Base-by-base conservation (phyloP, 2,329 filamentous ascomycete genomes). In the Eutypella sp. region DNA sequence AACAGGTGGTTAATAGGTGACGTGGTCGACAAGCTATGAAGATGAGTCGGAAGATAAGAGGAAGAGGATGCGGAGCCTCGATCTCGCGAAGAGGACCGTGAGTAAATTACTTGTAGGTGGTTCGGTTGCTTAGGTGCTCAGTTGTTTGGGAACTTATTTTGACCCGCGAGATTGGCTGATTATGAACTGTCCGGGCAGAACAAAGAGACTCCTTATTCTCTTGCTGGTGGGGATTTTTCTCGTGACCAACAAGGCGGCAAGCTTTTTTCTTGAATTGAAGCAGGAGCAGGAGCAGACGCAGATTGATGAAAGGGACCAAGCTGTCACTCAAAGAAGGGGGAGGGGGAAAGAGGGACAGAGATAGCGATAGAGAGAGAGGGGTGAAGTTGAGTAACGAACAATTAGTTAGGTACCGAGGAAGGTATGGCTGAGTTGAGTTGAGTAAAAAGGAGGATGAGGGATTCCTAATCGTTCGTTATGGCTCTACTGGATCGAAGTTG, bases 271-370 rank as follows among this genome's bases (percentile, higher is more conserved):
- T 7, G 37, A 45, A 44, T 36, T 46, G 47, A 48, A 45, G 52
- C 47, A 56, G 51, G 56, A 51, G 51, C 52, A 49, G 52, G 54
- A 45, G 52, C 47, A 56, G 51, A 55, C 50, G 51, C 52, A 49
- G 52, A 53, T 41, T 57, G 44, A 59, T n/a, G n/a, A 60, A 59
- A 55, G 49, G 49, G 52, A 52, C 49, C 47, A 44, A 54, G 36
- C 45, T 34, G 47, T 56, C 50, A 49, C 50, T 60, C 51, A 60
- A 59, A 59, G 57, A 56, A 59, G 57, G 50, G 49, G 53, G 50
- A 51, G 46, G 48, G 48, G 34, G 24, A 34, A 48, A 15, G 37
- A 44, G 42, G 51, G 49, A 46, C 47, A 54, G 55, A 53, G 49
- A 57, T 58, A 58, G 58, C 57, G 51, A 52, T 51, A 53, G n/a